A percentile compares a stretch with the other conserved stretches of the same genome.
Evolutionary conservation across 1,284 basidiomycete genomes (phyloP).

Genomic region (Serendipita sp.): DNA sequence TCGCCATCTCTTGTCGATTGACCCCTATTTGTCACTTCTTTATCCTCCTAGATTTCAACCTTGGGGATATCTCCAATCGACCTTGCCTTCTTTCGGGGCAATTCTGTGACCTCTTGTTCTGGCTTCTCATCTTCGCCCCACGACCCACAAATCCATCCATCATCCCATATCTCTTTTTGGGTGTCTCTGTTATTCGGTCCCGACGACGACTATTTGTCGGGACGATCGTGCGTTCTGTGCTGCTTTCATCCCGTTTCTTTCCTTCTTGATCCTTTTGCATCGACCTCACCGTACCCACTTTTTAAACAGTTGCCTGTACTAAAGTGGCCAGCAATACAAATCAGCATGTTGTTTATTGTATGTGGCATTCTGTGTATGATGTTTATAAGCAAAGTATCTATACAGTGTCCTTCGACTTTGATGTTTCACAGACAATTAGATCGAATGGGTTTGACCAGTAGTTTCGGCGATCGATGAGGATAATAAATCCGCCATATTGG

Average conservation of each 20-base stretch:
- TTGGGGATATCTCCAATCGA: no score
- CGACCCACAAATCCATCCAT: neutral
- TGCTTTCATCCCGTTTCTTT: neutral
- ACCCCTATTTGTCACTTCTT: neutral
- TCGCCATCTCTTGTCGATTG: neutral
- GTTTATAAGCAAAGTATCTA: no score
- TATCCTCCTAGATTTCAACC: neutral
- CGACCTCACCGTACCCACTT: neutral
- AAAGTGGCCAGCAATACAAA: neutral
- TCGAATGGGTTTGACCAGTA: no score
- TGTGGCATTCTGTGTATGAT: no score
- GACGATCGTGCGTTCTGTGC: neutral
- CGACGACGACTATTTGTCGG: neutral
- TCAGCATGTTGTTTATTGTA: neutral
- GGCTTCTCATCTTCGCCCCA: no score
- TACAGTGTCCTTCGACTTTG: no score
- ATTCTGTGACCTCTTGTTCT: no score
- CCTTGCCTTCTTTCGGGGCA: no score
- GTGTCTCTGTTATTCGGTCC: neutral
- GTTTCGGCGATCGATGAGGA: no score
- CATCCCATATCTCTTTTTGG: neutral
- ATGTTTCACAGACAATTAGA: no score
- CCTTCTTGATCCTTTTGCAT: neutral
- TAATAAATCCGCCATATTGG: no score
- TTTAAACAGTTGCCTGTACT: neutral